Base-by-base conservation (phyloP, 805 yeast species). In the Saccharomycodes ludwigii region DNA sequence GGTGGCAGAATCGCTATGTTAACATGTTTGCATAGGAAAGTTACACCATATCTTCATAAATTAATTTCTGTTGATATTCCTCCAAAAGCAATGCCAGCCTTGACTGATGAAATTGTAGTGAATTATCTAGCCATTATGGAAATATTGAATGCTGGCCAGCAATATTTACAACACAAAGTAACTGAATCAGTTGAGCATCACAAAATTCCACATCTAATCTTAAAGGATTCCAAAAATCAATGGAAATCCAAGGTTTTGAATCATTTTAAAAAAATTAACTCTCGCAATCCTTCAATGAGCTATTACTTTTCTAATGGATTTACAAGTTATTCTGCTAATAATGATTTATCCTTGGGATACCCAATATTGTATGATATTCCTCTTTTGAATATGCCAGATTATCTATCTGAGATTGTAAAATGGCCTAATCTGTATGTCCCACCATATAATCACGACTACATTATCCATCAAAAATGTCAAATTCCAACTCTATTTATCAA, bases 1-100 rank as follows among this genome's bases (percentile, higher is more conserved):
- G 81, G 81, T 1, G 78, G 75, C 4, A 72, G 71, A 42, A 62
- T 67, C 1, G 70, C 69, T 0, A 62, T 73, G 65, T 34, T 63
- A 29, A 58, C 61, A 1, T 51, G 68, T 0, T 44, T 73, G 21
- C 34, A 40, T 14, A 32, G 39, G 3, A 23, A 34, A 10, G 13
- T 42, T 5, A 47, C n/a, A n/a, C n/a, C n/a, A n/a, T n/a, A 20
- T 14, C 35, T 31, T 14, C 11, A 54, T 4, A 61, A 57, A 34
- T 41, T 71, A 20, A 54, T 71, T 1, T 63, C 71, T 4, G 56
- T 72, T 3, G 59, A 53, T 35, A 37, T 46, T 27, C 56, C 58
- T 11, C 57, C 58, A 10, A 49, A 50, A 31, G 36, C 29, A 20
- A 42, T 48, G 3, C 41, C 48, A 4, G 15, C 14, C 4, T 25